Base-by-base conservation (phyloP, 306 rosid genomes). In the Alnus glutinosa region DNA sequence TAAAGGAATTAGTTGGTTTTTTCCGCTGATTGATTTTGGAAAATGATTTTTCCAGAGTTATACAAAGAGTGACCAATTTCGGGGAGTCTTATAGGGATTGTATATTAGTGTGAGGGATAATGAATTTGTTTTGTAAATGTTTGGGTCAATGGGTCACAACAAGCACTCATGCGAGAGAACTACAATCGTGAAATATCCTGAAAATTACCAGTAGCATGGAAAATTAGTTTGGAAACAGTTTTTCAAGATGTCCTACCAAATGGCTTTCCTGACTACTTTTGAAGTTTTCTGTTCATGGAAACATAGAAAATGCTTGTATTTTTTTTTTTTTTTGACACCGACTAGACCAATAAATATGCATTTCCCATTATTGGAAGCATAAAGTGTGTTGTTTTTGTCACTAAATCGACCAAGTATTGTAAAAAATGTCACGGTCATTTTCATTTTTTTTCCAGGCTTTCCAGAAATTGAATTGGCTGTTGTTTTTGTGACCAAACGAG, bases 161-260 rank as follows among this genome's bases (percentile, higher is more conserved):
- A 58, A 3, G 36, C 36, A 66, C 37, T 37, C 48, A 11, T 37
- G 71, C 30, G 6, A 39, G 23, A 37, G 71, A 39, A 37, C 36
- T 66, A 4, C 32, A 67, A 18, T 39, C 30, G 0, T 67, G 47
- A 67, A 67, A 34, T 63, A 39, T 32, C 37, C n/a, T 13, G 70
- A 34, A 32, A 63, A 28, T 59, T 59, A 32, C 67, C 18, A 30
- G 46, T 59, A 1, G 11, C 3, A n/a, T 63, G 46, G n/a, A 32
- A 52, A 62, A 62, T 62, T 62, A 32, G 44, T 32, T 62, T 32
- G 69, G 69, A 59, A 63, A 63, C n/a, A 32, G 39, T 63, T 13
- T 63, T 34, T 34, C 42, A 32, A 32, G 70, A 15, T 63, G 70
- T 63, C 70, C 14, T 34, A 63, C 28, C 42, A 2, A 63, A 11